phyloP scores from a whole-genome alignment of 202 grass and related monocot genomes.

The Saccharum hybrid region DNA sequence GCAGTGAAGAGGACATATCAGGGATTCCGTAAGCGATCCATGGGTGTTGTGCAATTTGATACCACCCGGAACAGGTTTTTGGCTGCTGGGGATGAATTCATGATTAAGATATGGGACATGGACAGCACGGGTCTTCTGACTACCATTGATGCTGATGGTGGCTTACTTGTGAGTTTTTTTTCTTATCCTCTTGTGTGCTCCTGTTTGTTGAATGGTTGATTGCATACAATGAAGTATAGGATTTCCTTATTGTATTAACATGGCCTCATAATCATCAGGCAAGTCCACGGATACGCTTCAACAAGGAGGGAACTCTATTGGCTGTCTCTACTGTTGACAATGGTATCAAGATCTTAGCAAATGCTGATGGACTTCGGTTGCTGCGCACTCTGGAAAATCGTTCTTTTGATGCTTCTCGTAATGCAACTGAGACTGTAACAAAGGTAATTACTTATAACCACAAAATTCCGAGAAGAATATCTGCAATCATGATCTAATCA shows the following conservation, averaged over 20 bases:
- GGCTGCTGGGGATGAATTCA: slow-evolving; percentile 92
- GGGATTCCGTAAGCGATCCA: slow-evolving; percentile 85
- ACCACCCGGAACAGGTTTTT: slow-evolving; percentile 87
- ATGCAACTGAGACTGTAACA: slow-evolving; percentile 67
- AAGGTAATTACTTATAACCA: slow-evolving; percentile 58
- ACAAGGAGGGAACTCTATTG: slow-evolving; percentile 90
- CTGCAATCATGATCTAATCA: slow-evolving; percentile 26
- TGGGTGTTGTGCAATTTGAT: slow-evolving; percentile 96
- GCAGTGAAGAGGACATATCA: slow-evolving; percentile 95
- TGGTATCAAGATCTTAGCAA: slow-evolving; percentile 96
- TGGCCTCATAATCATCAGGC: slow-evolving; percentile 52
- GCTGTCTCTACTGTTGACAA: slow-evolving; percentile 86
- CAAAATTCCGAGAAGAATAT: slow-evolving; percentile 34
- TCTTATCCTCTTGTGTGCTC: not conserved
- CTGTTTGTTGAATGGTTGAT: slow-evolving; percentile 18
- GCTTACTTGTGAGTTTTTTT: slow-evolving; percentile 70
- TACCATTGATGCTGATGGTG: slow-evolving; percentile 92
- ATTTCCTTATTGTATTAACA: slow-evolving; percentile 29
- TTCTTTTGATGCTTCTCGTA: slow-evolving; percentile 81
- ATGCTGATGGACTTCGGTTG: slow-evolving; percentile 84
- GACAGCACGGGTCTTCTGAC: slow-evolving; percentile 85
- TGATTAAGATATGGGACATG: slow-evolving; percentile 99
- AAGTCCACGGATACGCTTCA: slow-evolving; percentile 90
- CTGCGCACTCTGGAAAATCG: slow-evolving; percentile 83
- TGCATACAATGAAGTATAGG: slow-evolving; percentile 22